Evolutionary conservation across 495 filamentous ascomycete genomes (phyloP), one percentile per base, ranked within the genome.

Genomic region (Lindgomyces ingoldianus): DNA sequence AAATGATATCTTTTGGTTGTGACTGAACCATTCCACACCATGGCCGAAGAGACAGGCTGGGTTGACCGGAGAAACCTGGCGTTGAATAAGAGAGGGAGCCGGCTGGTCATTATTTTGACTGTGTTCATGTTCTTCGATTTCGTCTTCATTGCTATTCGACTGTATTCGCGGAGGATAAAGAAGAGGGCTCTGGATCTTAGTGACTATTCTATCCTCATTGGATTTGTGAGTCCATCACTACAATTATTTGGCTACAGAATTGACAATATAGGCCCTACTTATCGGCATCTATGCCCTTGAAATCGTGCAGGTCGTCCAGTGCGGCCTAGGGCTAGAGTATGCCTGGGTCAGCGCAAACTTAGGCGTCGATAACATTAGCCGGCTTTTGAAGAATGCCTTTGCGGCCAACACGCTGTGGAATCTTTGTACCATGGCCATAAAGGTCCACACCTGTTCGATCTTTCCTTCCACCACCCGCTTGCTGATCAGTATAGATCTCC

Each of bases 121-220:
- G 55, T 58, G 12, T 58, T 58, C 41, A 4, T 58, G n/a, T 45
- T 58, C 39, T 29, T 58, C 19, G 55, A 58, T 24, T 58, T 46
- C 19, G 41, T 58, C 36, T 45, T 58, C 42, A 48, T 58, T 25
- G 14, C 9, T 39, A 11, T 47, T 25, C 55, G 55, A 26, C 21
- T 58, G 3, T 47, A 58, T 30, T 22, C 55, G 3, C 18, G 55
- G n/a, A 22, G 19, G n/a, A n/a, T 47, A 3, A 58, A 46, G 41
- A 22, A 30, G 22, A 45, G 25, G 22, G 8, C 6, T 18, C 42
- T 58, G 18, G 55, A 58, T 14, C 6, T 58, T 3, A 58, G 41
- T 26, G 55, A 58, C 21, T 58, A 19, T 14, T 9, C 41, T 21
- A 58, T 58, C 24, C 18, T 47, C 26, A 25, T 30, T 6, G 55